A percentile compares a stretch with the other conserved stretches of the same genome.
These are phyloP conservation scores for Toxoplasma gondii DNA, from an alignment of 169 alveolate genomes.

Conservation along the genomic window DNA sequence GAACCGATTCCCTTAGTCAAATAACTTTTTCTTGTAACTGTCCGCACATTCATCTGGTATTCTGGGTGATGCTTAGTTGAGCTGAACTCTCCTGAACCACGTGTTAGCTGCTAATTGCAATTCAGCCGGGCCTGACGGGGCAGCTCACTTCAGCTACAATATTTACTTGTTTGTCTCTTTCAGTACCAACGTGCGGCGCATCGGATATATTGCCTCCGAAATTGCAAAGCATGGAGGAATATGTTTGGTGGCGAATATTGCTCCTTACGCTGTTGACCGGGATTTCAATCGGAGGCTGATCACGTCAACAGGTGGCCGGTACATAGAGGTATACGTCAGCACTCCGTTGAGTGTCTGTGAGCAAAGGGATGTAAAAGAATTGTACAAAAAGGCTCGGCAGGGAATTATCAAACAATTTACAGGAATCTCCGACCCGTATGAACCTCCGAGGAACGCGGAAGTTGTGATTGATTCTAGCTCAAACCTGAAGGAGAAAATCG, in stretches of 20 bases:
- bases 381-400: conserved; percentile 71
- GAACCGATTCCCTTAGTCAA: too few species aligned
- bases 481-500: conserved; percentile 51
- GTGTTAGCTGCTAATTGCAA: too few species aligned
- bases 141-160: not conserved
- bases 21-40: not conserved
- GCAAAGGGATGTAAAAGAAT: conserved; percentile 65
- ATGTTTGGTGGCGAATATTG: conserved; percentile 69
- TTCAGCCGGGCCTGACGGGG: too few species aligned
- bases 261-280: conserved; percentile 68
- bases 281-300: conserved; percentile 60
- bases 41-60: too few species aligned
- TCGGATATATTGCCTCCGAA: conserved; percentile 71
- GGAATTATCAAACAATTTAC: conserved; percentile 71
- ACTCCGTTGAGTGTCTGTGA: conserved; percentile 70
- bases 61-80: too few species aligned
- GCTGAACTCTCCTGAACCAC: too few species aligned
- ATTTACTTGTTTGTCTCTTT: not conserved
- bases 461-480: conserved; percentile 56
- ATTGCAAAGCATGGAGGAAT: conserved; percentile 73
- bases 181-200: conserved; percentile 68
- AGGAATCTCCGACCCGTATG: conserved; percentile 71
- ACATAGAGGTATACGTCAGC: conserved; percentile 69
- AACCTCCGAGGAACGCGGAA: conserved; percentile 67
- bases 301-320: conserved; percentile 56